Evolutionary conservation across 495 filamentous ascomycete species (phyloP).

Genomic region (Elasticomyces elasticus): DNA sequence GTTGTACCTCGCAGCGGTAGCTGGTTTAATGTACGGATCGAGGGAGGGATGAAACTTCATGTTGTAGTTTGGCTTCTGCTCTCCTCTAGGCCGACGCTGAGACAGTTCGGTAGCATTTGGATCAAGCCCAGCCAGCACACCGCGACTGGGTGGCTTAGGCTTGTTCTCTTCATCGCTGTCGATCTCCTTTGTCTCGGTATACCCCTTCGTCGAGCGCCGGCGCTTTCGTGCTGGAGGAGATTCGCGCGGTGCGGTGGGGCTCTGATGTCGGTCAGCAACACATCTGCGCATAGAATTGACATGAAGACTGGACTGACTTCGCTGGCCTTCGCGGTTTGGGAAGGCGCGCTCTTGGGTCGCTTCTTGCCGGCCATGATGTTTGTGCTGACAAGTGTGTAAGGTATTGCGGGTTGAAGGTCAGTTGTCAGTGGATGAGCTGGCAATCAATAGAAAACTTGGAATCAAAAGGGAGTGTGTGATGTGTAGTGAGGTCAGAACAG

Average conservation of each 20-base stretch:
- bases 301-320: too few species aligned
- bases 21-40: too few species aligned
- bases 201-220: neutral
- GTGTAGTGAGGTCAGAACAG: neutral
- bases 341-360: neutral
- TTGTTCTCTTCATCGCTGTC: neutral
- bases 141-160: neutral
- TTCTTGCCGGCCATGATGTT: neutral
- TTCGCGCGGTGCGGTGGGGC: neutral
- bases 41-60: conserved; percentile 32
- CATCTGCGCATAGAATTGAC: neutral
- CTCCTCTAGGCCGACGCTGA: too few species aligned
- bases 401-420: neutral
- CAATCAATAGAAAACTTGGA: neutral
- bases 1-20: neutral
- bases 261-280: neutral
- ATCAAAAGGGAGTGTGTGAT: too few species aligned
- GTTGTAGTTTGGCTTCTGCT: conserved; percentile 29
- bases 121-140: neutral
- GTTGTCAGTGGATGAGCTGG: neutral
- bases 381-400: neutral
- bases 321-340: too few species aligned
- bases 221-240: neutral
- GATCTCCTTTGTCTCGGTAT: neutral
- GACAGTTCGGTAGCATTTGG: too few species aligned